phyloP scores from a whole-genome alignment of 176 grass and related monocot species.

The Aegilops longissima region DNA sequence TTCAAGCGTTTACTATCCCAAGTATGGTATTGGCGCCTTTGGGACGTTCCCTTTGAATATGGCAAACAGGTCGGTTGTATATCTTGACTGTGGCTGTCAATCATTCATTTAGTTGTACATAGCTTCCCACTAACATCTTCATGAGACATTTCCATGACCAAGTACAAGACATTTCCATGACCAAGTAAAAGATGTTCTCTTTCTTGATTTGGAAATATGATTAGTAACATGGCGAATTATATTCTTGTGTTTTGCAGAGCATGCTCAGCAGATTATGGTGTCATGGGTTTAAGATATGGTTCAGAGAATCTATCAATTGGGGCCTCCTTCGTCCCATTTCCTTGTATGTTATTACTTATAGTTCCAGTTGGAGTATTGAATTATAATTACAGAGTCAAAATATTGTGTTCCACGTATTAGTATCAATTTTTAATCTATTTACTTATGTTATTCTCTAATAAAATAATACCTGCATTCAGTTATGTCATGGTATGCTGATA shows the following conservation, averaged over 20 bases:
- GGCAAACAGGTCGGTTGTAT: conserved; percentile 35
- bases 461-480: too few species aligned
- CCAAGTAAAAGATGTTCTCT: background rate
- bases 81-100: background rate
- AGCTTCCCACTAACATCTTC: background rate
- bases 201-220: background rate
- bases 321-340: background rate
- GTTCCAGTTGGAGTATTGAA: too few species aligned
- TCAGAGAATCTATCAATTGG: background rate
- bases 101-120: background rate
- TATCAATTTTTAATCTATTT: background rate
- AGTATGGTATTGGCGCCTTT: conserved; percentile 55
- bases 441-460: too few species aligned
- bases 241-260: background rate
- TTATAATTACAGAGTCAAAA: background rate
- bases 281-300: background rate
- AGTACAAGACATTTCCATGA: background rate
- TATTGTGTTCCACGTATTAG: background rate
- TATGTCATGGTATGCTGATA: too few species aligned
- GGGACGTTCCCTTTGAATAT: conserved; percentile 56
- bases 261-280: background rate
- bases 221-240: background rate
- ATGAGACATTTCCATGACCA: background rate
- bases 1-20: conserved; percentile 48
- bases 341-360: too few species aligned